A percentile compares a stretch with the other conserved stretches of the same genome.
Evolutionary conservation across 352 stramenopile genomes (phyloP).

Genomic region (Phytophthora niederhauseri): DNA sequence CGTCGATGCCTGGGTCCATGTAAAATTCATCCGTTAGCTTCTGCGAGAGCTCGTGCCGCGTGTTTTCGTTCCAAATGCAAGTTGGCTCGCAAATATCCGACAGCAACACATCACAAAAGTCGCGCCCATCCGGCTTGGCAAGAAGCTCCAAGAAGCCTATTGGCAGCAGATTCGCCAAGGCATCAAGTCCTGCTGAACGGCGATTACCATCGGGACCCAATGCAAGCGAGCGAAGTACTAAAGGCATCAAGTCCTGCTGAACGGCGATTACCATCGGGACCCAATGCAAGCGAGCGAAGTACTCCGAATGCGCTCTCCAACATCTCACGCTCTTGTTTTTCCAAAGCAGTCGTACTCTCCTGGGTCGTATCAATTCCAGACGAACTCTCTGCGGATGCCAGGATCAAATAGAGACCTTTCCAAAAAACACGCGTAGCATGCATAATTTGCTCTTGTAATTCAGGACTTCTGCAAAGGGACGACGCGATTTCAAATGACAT

Average conservation of each 20-base stretch:
- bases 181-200: conserved; percentile 60
- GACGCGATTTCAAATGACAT: conserved; percentile 78
- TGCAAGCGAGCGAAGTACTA: conserved; percentile 59
- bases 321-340: conserved; percentile 75
- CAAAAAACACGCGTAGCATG: conserved; percentile 73
- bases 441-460: conserved; percentile 72
- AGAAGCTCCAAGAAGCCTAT: conserved; percentile 79
- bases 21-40: conserved; percentile 75
- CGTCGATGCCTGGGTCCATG: conserved; percentile 53
- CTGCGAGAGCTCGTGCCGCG: conserved; percentile 66
- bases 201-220: conserved; percentile 61
- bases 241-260: conserved; percentile 67
- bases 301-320: conserved; percentile 75
- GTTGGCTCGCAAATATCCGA: conserved; percentile 78
- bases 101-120: conserved; percentile 74
- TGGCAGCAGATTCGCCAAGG: conserved; percentile 70
- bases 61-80: conserved; percentile 81
- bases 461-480: conserved; percentile 57
- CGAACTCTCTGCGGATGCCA: conserved; percentile 66
- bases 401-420: conserved; percentile 78
- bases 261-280: conserved; percentile 53
- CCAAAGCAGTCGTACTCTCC: conserved; percentile 43
- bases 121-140: conserved; percentile 67
- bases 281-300: conserved; percentile 64
- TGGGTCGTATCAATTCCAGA: conserved; percentile 46